These are phyloP conservation scores for Fusarium azukiicola DNA, from an alignment of 2,329 filamentous ascomycete species.

Conservation along the genomic window DNA sequence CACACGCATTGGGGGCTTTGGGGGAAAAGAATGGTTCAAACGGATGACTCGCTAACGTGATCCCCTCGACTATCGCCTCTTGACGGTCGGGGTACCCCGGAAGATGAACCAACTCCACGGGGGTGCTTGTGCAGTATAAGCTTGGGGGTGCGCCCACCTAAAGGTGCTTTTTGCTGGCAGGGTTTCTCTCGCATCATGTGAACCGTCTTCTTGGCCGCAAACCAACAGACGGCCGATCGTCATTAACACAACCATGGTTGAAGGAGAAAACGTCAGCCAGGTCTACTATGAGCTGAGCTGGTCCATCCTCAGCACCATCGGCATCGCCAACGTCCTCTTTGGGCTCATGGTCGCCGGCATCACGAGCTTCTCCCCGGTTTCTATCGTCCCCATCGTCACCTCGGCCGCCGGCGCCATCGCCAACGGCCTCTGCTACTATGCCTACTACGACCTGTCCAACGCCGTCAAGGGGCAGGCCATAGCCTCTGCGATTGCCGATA, in stretches of 20 bases:
- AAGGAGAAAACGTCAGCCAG: slow-evolving; percentile 3
- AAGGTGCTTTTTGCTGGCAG: slow-evolving; percentile 13
- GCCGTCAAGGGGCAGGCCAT: slow-evolving; percentile 53
- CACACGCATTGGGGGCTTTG: background rate
- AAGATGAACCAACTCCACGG: slow-evolving; percentile 15
- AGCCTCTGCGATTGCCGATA: slow-evolving; percentile 64
- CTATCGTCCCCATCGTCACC: slow-evolving; percentile 64
- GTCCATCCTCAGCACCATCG: slow-evolving; percentile 69
- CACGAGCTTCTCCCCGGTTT: slow-evolving; percentile 62
- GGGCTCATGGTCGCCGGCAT: slow-evolving; percentile 64
- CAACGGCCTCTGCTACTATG: slow-evolving; percentile 68
- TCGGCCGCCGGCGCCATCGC: slow-evolving; percentile 64
- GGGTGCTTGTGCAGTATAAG: slow-evolving; percentile 9
- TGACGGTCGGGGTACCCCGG: slow-evolving; percentile 26
- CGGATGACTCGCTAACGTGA: slow-evolving; percentile 15
- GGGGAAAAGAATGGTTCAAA: background rate
- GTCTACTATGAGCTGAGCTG: slow-evolving; percentile 68
- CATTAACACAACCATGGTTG: slow-evolving; percentile 29
- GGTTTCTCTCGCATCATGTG: slow-evolving; percentile 8
- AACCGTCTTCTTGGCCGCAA: background rate
- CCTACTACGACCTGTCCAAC: slow-evolving; percentile 59
- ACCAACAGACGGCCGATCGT: slow-evolving; percentile 12
- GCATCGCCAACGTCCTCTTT: slow-evolving; percentile 64
- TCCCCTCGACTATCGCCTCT: slow-evolving; percentile 13
- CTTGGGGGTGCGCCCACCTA: slow-evolving; percentile 8